Percentiles rank a stretch among this genome's conserved stretches.
phyloP scores from a whole-genome alignment of 495 filamentous ascomycete genomes.

The Penicillium steckii region DNA sequence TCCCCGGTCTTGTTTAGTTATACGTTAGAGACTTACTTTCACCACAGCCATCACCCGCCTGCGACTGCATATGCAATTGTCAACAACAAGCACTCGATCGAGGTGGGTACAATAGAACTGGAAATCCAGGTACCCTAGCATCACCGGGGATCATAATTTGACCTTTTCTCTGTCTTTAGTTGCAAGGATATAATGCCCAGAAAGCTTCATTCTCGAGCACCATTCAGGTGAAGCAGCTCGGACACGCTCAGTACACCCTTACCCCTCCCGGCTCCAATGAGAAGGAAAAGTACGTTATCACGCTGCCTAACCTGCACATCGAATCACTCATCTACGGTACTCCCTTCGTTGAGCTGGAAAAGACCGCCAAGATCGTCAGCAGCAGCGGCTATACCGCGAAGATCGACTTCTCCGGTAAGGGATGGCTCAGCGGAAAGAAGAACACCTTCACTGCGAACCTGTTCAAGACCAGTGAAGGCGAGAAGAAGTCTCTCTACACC shows the following conservation, averaged over 20 bases:
- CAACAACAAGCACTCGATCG: constrained; percentile 79
- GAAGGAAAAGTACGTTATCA: constrained; percentile 82
- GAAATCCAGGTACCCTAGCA: not conserved
- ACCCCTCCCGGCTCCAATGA: constrained; percentile 55
- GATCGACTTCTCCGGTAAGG: constrained; percentile 88
- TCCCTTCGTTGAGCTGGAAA: constrained; percentile 88
- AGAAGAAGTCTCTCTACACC: constrained; percentile 81
- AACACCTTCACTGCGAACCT: constrained; percentile 82
- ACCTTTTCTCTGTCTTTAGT: constrained; percentile 29
- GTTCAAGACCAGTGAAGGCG: constrained; percentile 67
- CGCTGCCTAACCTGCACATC: constrained; percentile 87
- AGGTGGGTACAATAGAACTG: constrained; percentile 37
- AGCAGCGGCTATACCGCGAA: constrained; percentile 87
- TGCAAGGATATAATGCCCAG: constrained; percentile 97
- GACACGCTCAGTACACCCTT: constrained; percentile 82
- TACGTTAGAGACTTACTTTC: constrained; percentile 2
- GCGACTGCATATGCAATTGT: constrained; percentile 91
- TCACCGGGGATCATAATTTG: not conserved
- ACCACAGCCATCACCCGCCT: constrained; percentile 87
- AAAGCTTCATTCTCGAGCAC: constrained; percentile 91
- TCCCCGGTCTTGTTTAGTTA: not conserved
- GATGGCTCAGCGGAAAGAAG: constrained; percentile 93
- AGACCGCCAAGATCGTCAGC: constrained; percentile 75
- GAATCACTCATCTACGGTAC: constrained; percentile 90
- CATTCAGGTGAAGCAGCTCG: constrained; percentile 94